Percentiles rank a stretch among this genome's conserved stretches.
Conservation (phyloP, 768 basidiomycete genomes). For the Calocybe indica region DNA sequence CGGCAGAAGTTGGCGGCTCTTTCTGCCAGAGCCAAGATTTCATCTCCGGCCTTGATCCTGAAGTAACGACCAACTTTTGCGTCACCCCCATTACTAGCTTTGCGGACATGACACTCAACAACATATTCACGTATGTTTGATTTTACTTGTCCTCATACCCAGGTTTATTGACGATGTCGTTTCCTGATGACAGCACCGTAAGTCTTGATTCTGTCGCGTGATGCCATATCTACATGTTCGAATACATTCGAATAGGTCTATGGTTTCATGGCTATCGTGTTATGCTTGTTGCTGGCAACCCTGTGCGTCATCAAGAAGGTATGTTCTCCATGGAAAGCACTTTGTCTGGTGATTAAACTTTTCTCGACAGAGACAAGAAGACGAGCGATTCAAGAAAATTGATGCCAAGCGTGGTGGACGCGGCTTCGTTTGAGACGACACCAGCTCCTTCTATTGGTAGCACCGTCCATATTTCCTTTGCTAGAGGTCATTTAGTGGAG, state of each 20-base stretch:
- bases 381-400: constrained; percentile 83
- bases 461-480: constrained; percentile 67
- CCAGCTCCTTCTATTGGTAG: constrained; percentile 38
- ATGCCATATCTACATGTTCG: constrained; percentile 1
- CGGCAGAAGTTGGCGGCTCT: constrained; percentile 50
- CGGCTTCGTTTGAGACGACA: constrained; percentile 61
- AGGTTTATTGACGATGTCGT: constrained; percentile 1
- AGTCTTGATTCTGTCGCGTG: constrained; percentile 8
- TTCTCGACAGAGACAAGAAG: constrained; percentile 58
- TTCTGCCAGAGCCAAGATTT: constrained; percentile 49
- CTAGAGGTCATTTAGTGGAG: too few relatives aligned
- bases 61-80: constrained; percentile 52
- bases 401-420: constrained; percentile 83
- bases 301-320: constrained; percentile 85
- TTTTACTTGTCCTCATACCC: background rate
- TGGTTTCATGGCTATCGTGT: constrained; percentile 78
- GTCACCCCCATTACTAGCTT: constrained; percentile 61
- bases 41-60: constrained; percentile 31
- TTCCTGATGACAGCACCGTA: constrained; percentile 35
- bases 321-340: constrained; percentile 2
- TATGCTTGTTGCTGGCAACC: constrained; percentile 71
- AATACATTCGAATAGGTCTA: constrained; percentile 44
- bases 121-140: constrained; percentile 72
- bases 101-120: constrained; percentile 71
- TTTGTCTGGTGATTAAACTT: background rate